Percentiles rank a stretch among this genome's conserved stretches.
Evolutionary conservation across 2,329 filamentous ascomycete species (phyloP).

Genomic region (Neophaeococcomyces aloes): DNA sequence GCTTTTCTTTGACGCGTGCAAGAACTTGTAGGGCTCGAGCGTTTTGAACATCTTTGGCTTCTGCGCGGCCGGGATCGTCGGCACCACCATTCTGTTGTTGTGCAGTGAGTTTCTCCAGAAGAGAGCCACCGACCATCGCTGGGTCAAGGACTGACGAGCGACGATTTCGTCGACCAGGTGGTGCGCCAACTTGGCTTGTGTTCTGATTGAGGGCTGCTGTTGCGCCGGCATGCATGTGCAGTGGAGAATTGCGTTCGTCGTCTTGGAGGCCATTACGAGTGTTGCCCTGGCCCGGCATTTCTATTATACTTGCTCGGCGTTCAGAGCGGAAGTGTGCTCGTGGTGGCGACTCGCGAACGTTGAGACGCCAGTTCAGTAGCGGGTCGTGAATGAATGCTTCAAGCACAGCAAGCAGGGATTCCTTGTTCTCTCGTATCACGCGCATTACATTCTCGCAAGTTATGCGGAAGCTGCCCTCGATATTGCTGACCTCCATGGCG

Average conservation of each 20-base stretch:
- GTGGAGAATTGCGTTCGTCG: slow-evolving; percentile 8
- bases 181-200: slow-evolving; percentile 29
- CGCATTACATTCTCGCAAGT: slow-evolving; percentile 99
- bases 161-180: slow-evolving; percentile 39
- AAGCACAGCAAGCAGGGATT: slow-evolving; percentile 94
- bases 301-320: slow-evolving; percentile 49
- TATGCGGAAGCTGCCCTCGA: slow-evolving; percentile 95
- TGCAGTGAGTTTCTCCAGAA: slow-evolving; percentile 30
- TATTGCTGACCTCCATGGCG: slow-evolving; percentile 99
- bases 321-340: slow-evolving; percentile 51
- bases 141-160: slow-evolving; percentile 59
- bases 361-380: slow-evolving; percentile 91
- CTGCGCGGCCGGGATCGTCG: slow-evolving; percentile 14
- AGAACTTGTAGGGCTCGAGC: slow-evolving; percentile 85
- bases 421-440: slow-evolving; percentile 90
- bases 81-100: slow-evolving; percentile 24
- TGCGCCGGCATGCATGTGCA: slow-evolving; percentile 23
- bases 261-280: slow-evolving; percentile 25
- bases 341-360: slow-evolving; percentile 50
- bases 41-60: slow-evolving; percentile 70
- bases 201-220: slow-evolving; percentile 1
- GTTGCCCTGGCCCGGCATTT: slow-evolving; percentile 24
- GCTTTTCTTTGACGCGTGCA: slow-evolving; percentile 83
- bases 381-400: slow-evolving; percentile 99
- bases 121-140: slow-evolving; percentile 16